Conservation (phyloP, 2,329 filamentous ascomycete genomes). For the Pseudomassariella vexata region DNA sequence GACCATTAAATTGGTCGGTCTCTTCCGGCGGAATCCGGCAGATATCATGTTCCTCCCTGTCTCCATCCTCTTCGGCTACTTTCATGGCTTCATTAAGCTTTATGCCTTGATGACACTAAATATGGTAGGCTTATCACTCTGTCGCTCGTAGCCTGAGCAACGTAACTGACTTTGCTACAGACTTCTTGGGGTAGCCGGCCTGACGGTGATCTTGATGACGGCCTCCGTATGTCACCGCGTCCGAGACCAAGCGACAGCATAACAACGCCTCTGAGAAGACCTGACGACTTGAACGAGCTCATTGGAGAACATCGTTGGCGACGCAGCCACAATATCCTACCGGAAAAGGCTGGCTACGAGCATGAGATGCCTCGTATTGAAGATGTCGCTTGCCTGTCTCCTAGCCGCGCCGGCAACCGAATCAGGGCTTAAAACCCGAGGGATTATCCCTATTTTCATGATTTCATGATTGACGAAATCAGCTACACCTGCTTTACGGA, state of each 20-base stretch:
- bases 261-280: conserved; percentile 23
- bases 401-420: no score
- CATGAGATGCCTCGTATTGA: no score
- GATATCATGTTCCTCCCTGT: conserved; percentile 76
- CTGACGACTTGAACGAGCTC: conserved; percentile 22
- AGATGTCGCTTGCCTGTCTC: no score
- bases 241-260: conserved; percentile 32
- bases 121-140: conserved; percentile 56
- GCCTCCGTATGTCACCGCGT: conserved; percentile 55
- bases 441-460: no score
- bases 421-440: no score
- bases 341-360: no score
- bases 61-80: conserved; percentile 88
- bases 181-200: conserved; percentile 94
- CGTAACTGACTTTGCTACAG: conserved; percentile 40
- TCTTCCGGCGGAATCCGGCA: conserved; percentile 77
- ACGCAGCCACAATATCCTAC: no score
- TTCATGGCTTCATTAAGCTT: conserved; percentile 88
- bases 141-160: no score
- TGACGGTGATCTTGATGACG: conserved; percentile 81
- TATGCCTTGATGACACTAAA: conserved; percentile 79
- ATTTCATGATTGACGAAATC: no score
- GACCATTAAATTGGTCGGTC: conserved; percentile 81
- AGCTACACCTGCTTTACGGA: no score
- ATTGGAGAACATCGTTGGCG: conserved; percentile 7